Evolutionary conservation across 805 yeast genomes (phyloP).

Genomic region (Lachancea sp.): DNA sequence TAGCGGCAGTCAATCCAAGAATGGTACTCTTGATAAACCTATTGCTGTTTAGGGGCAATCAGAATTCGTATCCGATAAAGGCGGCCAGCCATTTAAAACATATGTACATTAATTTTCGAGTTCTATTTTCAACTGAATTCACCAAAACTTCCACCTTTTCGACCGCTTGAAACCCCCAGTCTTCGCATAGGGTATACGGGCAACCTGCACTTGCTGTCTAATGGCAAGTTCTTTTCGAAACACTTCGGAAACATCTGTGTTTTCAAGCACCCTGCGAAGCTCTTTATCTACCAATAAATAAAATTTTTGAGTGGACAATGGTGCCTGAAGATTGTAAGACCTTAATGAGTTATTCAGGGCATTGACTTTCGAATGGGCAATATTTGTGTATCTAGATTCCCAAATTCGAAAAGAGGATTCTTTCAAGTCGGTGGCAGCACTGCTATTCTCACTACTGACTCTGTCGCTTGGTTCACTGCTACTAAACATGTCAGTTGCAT

Average conservation of each 20-base stretch:
- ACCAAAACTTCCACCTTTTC: not conserved
- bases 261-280: conserved; percentile 34
- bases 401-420: conserved; percentile 29
- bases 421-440: conserved; percentile 15
- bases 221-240: conserved; percentile 4
- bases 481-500: not conserved
- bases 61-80: no score
- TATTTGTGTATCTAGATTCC: conserved; percentile 32
- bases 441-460: conserved; percentile 7
- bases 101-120: not conserved
- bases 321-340: conserved; percentile 60
- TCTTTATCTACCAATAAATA: conserved; percentile 44
- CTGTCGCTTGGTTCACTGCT: not conserved
- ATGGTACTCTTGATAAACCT: no score
- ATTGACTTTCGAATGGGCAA: conserved; percentile 33
- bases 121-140: not conserved
- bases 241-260: conserved; percentile 25
- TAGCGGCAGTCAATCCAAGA: no score
- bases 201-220: not conserved
- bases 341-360: conserved; percentile 45
- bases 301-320: conserved; percentile 50
- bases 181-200: not conserved
- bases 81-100: not conserved
- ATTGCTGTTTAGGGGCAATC: no score
- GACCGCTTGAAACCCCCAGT: not conserved